These are phyloP conservation scores for Exophiala xenobiotica DNA, from an alignment of 2,329 filamentous ascomycete genomes.

Conservation along the genomic window DNA sequence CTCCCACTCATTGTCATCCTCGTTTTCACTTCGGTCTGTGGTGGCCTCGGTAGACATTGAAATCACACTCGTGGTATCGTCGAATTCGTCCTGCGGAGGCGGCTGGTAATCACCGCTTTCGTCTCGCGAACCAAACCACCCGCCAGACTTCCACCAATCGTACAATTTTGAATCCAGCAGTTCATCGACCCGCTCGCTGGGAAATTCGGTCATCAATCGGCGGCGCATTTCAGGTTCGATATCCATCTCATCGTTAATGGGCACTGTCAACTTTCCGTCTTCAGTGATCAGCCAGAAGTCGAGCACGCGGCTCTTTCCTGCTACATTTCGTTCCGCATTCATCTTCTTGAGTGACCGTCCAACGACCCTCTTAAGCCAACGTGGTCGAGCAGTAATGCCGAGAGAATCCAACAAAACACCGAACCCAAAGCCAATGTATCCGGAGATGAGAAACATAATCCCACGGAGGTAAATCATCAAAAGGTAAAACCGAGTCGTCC, in stretches of 20 bases:
- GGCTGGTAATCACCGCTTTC: constrained; percentile 75
- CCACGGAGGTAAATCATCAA: constrained; percentile 71
- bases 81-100: constrained; percentile 54
- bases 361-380: constrained; percentile 55
- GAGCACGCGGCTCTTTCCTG: constrained; percentile 33
- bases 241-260: constrained; percentile 67
- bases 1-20: constrained; percentile 51
- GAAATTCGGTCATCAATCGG: constrained; percentile 47
- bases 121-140: constrained; percentile 82
- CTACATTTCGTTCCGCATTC: constrained; percentile 26
- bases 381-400: constrained; percentile 62
- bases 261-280: constrained; percentile 55
- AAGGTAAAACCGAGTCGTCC: constrained; percentile 74
- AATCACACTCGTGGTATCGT: constrained; percentile 79
- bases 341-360: constrained; percentile 31
- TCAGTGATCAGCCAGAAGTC: constrained; percentile 57
- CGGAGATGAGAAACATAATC: constrained; percentile 65
- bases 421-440: constrained; percentile 57
- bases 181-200: constrained; percentile 49
- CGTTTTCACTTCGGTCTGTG: constrained; percentile 46
- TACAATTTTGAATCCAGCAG: constrained; percentile 75
- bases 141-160: constrained; percentile 77
- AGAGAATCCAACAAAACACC: constrained; percentile 57
- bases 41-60: constrained; percentile 57
- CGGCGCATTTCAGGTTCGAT: constrained; percentile 76